These are phyloP conservation scores for Zygosaccharomyces pseudorouxii DNA, from an alignment of 805 yeast genomes.

Conservation along the genomic window DNA sequence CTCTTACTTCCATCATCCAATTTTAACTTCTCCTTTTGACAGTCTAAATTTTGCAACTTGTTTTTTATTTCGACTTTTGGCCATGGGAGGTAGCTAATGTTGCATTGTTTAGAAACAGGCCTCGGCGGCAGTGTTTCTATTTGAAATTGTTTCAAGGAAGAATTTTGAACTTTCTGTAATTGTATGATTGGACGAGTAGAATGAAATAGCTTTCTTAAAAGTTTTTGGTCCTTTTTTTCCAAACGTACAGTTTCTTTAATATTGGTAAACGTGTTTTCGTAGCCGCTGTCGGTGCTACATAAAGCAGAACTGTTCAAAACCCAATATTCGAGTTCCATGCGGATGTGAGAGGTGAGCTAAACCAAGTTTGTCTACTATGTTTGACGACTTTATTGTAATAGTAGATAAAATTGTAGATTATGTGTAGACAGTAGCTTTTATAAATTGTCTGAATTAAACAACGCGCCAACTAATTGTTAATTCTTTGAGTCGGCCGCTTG, in stretches of 20 bases:
- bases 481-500: too few species aligned
- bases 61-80: background rate
- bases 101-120: background rate
- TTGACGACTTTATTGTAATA: background rate
- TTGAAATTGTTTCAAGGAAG: background rate
- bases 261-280: background rate
- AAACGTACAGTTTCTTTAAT: conserved; percentile 13
- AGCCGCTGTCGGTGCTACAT: conserved; percentile 14
- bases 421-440: background rate
- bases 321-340: background rate
- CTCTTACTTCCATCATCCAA: conserved; percentile 2
- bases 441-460: background rate
- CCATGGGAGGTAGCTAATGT: conserved; percentile 1
- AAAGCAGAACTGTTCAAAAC: background rate
- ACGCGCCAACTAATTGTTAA: background rate
- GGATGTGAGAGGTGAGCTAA: background rate
- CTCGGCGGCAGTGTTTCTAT: background rate
- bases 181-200: background rate
- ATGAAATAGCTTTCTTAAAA: conserved; percentile 5
- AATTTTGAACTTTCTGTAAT: background rate
- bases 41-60: background rate
- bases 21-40: conserved; percentile 4
- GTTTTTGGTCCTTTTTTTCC: conserved; percentile 7
- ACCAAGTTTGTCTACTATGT: background rate
- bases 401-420: too few species aligned